phyloP scores from a whole-genome alignment of 495 filamentous ascomycete species.

The Hypomontagnella monticulosa region DNA sequence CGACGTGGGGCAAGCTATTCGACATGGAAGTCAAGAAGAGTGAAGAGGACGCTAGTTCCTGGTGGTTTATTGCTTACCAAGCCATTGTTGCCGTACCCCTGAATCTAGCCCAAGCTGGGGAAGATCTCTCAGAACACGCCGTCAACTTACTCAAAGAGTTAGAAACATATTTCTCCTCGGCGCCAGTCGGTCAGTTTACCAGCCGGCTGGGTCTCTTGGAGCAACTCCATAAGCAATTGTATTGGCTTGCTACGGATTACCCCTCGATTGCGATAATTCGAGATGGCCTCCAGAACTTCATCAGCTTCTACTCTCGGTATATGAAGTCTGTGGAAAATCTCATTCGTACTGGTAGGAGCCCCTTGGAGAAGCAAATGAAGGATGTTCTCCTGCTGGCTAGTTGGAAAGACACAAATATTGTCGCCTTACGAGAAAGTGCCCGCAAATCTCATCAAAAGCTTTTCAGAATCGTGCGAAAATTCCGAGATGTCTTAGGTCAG shows the following conservation, averaged over 20 bases:
- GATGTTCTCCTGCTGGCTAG: constrained; percentile 87
- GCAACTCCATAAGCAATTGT: constrained; percentile 73
- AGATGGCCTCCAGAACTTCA: constrained; percentile 78
- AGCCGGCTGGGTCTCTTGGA: constrained; percentile 75
- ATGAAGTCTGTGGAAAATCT: constrained; percentile 67
- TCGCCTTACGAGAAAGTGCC: constrained; percentile 85
- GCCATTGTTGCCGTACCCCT: constrained; percentile 80
- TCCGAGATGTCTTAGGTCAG: constrained; percentile 76
- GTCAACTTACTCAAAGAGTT: constrained; percentile 75
- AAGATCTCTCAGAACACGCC: constrained; percentile 69
- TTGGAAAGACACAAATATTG: constrained; percentile 97
- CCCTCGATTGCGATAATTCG: constrained; percentile 61
- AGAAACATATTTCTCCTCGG: constrained; percentile 75
- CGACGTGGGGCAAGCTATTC: constrained; percentile 90
- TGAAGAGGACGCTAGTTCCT: constrained; percentile 78
- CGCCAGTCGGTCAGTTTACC: constrained; percentile 81
- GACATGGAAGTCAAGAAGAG: constrained; percentile 82
- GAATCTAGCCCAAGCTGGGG: constrained; percentile 62
- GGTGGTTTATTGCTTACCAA: constrained; percentile 98
- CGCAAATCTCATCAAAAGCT: constrained; percentile 89
- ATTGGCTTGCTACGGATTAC: constrained; percentile 64
- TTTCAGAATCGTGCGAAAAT: constrained; percentile 90
- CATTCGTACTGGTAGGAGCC: constrained; percentile 68
- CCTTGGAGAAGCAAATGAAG: constrained; percentile 85
- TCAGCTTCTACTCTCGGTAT: constrained; percentile 75